These are phyloP conservation scores for Sarocladium oryzae DNA, from an alignment of 2,329 filamentous ascomycete genomes.

Conservation along the genomic window DNA sequence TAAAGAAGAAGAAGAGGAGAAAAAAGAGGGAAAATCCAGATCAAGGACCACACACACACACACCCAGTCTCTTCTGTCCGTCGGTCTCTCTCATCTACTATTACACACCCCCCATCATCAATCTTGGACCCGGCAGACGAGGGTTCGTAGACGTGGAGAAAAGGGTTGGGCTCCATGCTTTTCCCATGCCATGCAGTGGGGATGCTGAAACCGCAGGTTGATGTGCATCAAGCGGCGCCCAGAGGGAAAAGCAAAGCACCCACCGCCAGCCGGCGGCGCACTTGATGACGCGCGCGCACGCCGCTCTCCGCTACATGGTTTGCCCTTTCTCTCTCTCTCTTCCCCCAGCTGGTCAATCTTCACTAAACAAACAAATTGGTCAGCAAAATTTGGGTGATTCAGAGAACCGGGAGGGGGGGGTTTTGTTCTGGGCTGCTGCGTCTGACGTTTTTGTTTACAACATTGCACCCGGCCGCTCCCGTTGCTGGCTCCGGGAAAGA, in stretches of 20 bases:
- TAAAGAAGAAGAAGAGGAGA: no score
- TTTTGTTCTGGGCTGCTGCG: no score
- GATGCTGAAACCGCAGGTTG: constrained; percentile 9
- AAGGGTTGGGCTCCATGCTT: constrained; percentile 1
- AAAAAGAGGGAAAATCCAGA: no score
- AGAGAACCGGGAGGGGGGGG: no score
- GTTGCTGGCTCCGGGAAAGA: background rate
- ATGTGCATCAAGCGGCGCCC: constrained; percentile 8
- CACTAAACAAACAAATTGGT: no score
- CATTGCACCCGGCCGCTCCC: background rate
- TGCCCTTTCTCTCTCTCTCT: no score
- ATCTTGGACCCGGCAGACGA: constrained; percentile 5
- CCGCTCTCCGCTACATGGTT: background rate
- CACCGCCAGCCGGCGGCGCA: no score
- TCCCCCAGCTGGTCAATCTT: no score
- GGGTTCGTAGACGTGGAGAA: constrained; percentile 6
- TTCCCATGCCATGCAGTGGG: constrained; percentile 4
- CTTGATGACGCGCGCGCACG: constrained; percentile 1
- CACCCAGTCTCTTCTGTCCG: constrained; percentile 2
- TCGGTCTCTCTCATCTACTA: no score
- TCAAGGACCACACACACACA: constrained; percentile 4
- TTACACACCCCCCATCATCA: background rate
- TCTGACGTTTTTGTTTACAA: background rate
- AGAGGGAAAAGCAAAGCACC: no score
- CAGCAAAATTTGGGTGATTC: no score